Base-by-base conservation (phyloP, 331 rosid species). In the Prunus yedoensis region DNA sequence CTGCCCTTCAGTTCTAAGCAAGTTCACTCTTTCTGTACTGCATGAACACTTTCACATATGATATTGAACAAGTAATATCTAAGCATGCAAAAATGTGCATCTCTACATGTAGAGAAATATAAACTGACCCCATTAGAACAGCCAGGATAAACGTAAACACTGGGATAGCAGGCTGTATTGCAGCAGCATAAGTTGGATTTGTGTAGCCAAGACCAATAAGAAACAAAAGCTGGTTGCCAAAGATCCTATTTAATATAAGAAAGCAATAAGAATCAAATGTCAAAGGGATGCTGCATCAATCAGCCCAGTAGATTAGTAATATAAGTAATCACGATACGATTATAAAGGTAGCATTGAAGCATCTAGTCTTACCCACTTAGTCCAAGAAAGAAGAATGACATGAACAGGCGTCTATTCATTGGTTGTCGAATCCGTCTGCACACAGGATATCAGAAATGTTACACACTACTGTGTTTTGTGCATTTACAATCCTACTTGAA, bases 101-200 rank as follows among this genome's bases (percentile, higher is more conserved):
- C 2, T 25, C 75, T 47, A 43, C 52, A 28, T 56, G 65, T 66
- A 77, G 59, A 72, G 51, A 38, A 50, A 71, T 41, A 69, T 27
- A 80, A 81, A 87, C 96, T 85, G 82, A 94, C 98, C 99, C 97
- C 96, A 92, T 94, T 61, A 89, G 79, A 32, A 81, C 84, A 52
- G 97, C 89, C 28, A 94, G 80, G 75, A 91, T 80, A 85, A 94
- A 90, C 45, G 99, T 94, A 73, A 91, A 92, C 81, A 90, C 99
- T 10, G 99, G 99, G 81, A 94, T 94, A 18, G 97, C 64, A 72
- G 97, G 99, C 79, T 94, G 99, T 83, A 72, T 91, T 63, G 98
- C 95, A 75, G 99, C 88, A 59, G 99, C 99, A 78, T 94, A 94
- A 27, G 99, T 90, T 78, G 99, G 99, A 84, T 90, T 94, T 47